Conservation (phyloP, 805 yeast genomes). For the Nakazawaea siamensis region DNA sequence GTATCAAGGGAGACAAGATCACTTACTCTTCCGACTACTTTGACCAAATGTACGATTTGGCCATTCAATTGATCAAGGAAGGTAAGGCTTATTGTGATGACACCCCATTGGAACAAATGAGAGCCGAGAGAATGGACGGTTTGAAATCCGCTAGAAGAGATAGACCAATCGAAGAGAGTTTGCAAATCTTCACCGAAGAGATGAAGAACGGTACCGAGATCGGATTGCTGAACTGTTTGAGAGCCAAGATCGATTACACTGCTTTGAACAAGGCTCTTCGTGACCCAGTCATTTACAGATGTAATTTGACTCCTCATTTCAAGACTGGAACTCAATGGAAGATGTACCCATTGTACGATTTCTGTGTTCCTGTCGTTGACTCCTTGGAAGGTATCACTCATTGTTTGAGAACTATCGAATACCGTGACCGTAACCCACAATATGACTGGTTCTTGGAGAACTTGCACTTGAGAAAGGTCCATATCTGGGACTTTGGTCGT, state of each 20-base stretch:
- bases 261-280: conserved; percentile 91
- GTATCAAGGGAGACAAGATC: conserved; percentile 83
- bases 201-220: conserved; percentile 92
- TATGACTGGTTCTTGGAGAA: conserved; percentile 92
- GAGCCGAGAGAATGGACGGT: conserved; percentile 98
- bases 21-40: conserved; percentile 94
- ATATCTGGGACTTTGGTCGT: conserved; percentile 97
- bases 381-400: conserved; percentile 96
- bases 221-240: conserved; percentile 85
- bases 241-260: conserved; percentile 93
- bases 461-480: conserved; percentile 79
- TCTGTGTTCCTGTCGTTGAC: conserved; percentile 97
- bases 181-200: conserved; percentile 76
- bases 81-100: conserved; percentile 98
- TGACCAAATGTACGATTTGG: conserved; percentile 80
- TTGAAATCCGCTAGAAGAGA: conserved; percentile 88
- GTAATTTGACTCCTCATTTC: conserved; percentile 96
- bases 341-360: conserved; percentile 96
- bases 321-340: conserved; percentile 93
- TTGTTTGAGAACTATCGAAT: conserved; percentile 95
- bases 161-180: conserved; percentile 86
- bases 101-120: conserved; percentile 89
- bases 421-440: conserved; percentile 97
- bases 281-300: conserved; percentile 97
- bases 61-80: conserved; percentile 81